A percentile compares a stretch with the other conserved stretches of the same genome.
Conservation (phyloP, 805 yeast genomes). For the Cyberlindnera xylosilytica region DNA sequence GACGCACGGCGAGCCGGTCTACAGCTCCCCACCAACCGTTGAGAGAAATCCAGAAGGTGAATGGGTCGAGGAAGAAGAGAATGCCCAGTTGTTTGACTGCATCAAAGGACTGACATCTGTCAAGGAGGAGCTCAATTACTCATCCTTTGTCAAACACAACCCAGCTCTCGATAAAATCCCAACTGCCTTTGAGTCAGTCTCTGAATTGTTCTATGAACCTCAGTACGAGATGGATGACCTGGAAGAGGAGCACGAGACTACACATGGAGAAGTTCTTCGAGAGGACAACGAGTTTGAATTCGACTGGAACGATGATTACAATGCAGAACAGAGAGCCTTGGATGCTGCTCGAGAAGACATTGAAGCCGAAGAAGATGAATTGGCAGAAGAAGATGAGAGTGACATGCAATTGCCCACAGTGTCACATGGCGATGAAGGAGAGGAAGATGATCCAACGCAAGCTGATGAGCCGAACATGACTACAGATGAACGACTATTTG, state of each 20-base stretch:
- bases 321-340: slow-evolving; percentile 7
- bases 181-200: slow-evolving; percentile 31
- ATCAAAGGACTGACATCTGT: slow-evolving; percentile 22
- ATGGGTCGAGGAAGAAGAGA: slow-evolving; percentile 45
- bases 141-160: slow-evolving; percentile 24
- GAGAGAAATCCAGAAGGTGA: slow-evolving; percentile 25
- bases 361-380: neutral
- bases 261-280: slow-evolving; percentile 8
- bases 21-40: slow-evolving; percentile 26
- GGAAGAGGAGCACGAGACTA: slow-evolving; percentile 4
- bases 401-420: neutral
- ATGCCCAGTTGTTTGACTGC: slow-evolving; percentile 32
- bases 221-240: slow-evolving; percentile 14
- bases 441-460: neutral
- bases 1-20: slow-evolving; percentile 33
- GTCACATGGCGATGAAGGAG: slow-evolving; percentile 1
- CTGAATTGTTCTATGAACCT: slow-evolving; percentile 31
- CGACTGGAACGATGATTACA: neutral
- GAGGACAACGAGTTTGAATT: slow-evolving; percentile 1
- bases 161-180: slow-evolving; percentile 25
- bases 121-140: slow-evolving; percentile 8
- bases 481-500: slow-evolving; percentile 12
- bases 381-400: neutral
- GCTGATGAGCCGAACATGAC: neutral
- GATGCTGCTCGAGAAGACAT: slow-evolving; percentile 6